Percentiles rank a stretch among this genome's conserved stretches.
Conservation (phyloP, 225 moss, liverwort and hornwort genomes). For the Polytrichum commune region DNA sequence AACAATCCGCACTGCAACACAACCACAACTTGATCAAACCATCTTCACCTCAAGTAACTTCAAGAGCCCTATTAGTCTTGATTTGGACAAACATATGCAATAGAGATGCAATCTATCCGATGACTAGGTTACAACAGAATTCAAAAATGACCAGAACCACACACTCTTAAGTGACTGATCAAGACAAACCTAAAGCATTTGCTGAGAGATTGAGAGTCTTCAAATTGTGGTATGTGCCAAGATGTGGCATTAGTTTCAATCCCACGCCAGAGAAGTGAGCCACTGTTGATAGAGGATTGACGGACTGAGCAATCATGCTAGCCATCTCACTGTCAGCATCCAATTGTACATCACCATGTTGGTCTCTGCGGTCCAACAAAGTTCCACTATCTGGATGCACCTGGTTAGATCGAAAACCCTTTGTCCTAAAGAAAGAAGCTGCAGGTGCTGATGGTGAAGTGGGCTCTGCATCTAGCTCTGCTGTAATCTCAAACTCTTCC, state of each 20-base stretch:
- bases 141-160: neutral
- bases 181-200: slow-evolving; percentile 57
- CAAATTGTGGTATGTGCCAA: slow-evolving; percentile 64
- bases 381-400: slow-evolving; percentile 33
- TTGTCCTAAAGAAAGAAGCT: slow-evolving; percentile 43
- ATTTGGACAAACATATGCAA: too few relatives aligned
- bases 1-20: slow-evolving; percentile 63
- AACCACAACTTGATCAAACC: slow-evolving; percentile 2
- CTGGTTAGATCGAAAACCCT: slow-evolving; percentile 30
- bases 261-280: slow-evolving; percentile 92
- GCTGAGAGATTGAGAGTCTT: slow-evolving; percentile 84
- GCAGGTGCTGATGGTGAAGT: slow-evolving; percentile 58
- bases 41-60: neutral
- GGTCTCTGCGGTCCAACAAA: slow-evolving; percentile 25
- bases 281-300: slow-evolving; percentile 76
- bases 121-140: neutral
- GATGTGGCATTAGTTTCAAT: slow-evolving; percentile 59
- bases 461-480: slow-evolving; percentile 35
- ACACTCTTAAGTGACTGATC: neutral
- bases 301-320: slow-evolving; percentile 61
- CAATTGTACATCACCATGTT: slow-evolving; percentile 27
- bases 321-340: slow-evolving; percentile 81
- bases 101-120: too few relatives aligned
- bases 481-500: slow-evolving; percentile 35
- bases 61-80: too few relatives aligned